A percentile compares a stretch with the other conserved stretches of the same genome.
phyloP scores from a whole-genome alignment of 495 filamentous ascomycete species.

The Letharia lupina region DNA sequence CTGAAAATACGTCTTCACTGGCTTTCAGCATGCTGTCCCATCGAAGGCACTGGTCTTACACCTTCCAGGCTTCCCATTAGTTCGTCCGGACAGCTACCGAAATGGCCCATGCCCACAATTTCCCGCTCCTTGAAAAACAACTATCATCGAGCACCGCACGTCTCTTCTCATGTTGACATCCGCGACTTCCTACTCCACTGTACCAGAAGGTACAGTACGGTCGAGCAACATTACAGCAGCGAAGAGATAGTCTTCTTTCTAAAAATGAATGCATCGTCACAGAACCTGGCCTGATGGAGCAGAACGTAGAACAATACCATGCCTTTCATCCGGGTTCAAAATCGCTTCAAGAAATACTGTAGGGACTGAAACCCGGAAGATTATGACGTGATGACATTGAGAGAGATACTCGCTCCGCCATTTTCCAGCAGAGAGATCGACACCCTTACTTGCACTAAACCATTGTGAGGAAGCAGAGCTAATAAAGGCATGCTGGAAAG shows the following conservation, averaged over 20 bases:
- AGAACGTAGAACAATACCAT: constrained; percentile 28
- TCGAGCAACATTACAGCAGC: constrained; percentile 29
- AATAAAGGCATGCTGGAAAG: background rate
- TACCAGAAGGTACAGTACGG: constrained; percentile 25
- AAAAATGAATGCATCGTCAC: constrained; percentile 28
- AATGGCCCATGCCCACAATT: constrained; percentile 43
- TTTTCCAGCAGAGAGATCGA: background rate
- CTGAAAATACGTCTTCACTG: too few relatives aligned
- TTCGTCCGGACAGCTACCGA: constrained; percentile 23
- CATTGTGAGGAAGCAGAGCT: background rate
- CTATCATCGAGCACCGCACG: constrained; percentile 39
- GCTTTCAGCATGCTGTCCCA: too few relatives aligned
- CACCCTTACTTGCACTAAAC: background rate
- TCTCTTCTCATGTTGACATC: constrained; percentile 27
- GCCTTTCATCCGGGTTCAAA: background rate
- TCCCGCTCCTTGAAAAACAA: constrained; percentile 43
- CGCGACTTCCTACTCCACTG: constrained; percentile 36
- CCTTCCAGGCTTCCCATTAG: background rate
- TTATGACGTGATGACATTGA: background rate
- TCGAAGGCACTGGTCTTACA: too few relatives aligned
- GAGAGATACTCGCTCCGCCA: background rate
- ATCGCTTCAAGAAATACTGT: background rate
- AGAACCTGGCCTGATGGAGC: constrained; percentile 21
- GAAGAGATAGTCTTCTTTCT: constrained; percentile 32
- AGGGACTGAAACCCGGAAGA: background rate